Evolutionary conservation across 2,329 filamentous ascomycete genomes (phyloP).

Genomic region (Aspergillus bombycis): DNA sequence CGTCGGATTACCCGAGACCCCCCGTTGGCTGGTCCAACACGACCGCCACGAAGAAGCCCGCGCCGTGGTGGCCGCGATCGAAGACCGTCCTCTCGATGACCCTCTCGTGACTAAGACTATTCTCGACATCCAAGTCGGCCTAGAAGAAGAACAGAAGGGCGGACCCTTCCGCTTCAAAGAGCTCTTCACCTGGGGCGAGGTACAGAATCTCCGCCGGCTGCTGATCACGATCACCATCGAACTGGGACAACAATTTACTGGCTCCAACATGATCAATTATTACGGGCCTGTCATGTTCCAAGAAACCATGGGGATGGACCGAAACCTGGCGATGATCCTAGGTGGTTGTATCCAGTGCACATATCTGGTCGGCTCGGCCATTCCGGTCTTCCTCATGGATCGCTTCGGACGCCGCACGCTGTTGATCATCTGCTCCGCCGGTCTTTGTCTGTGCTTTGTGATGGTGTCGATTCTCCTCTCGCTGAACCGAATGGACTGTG

Average conservation of each 20-base stretch:
- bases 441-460: constrained; percentile 49
- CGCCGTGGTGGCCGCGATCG: constrained; percentile 26
- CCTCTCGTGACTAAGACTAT: constrained; percentile 18
- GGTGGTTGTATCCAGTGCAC: constrained; percentile 50
- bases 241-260: constrained; percentile 42
- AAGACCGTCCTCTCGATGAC: constrained; percentile 16
- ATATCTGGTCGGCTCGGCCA: constrained; percentile 45
- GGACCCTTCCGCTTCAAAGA: constrained; percentile 42
- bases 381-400: constrained; percentile 48
- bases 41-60: constrained; percentile 31
- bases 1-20: constrained; percentile 34
- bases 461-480: constrained; percentile 46
- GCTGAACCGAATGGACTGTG: constrained; percentile 30
- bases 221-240: constrained; percentile 39
- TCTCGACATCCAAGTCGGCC: constrained; percentile 25
- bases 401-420: constrained; percentile 46
- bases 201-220: constrained; percentile 38
- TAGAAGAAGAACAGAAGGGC: constrained; percentile 29
- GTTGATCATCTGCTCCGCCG: constrained; percentile 45
- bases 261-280: constrained; percentile 45
- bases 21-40: constrained; percentile 34
- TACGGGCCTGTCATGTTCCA: constrained; percentile 47
- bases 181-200: constrained; percentile 36
- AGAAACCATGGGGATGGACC: constrained; percentile 42
- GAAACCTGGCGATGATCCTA: constrained; percentile 57